A percentile compares a stretch with the other conserved stretches of the same genome.
phyloP scores from a whole-genome alignment of 805 yeast species.

The Ogataea nonfermentans region DNA sequence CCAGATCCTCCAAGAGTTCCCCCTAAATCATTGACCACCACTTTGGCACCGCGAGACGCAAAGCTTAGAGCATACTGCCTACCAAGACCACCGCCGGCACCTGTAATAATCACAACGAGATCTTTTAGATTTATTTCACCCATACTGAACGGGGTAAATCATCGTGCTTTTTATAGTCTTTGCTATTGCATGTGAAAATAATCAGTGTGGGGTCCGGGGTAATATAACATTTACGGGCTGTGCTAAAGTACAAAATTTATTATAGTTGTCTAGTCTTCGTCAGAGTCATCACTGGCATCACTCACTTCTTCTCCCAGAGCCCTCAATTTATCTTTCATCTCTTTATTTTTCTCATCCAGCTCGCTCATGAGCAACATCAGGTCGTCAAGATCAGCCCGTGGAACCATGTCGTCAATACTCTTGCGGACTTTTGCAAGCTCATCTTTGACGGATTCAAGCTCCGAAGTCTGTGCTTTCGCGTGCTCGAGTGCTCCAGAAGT shows the following conservation, averaged over 20 bases:
- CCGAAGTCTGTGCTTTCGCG: background rate
- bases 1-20: slow-evolving; percentile 78
- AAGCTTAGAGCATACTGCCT: slow-evolving; percentile 81
- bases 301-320: slow-evolving; percentile 59
- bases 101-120: slow-evolving; percentile 90
- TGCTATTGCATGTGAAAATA: slow-evolving; percentile 17
- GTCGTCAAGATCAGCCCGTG: slow-evolving; percentile 64
- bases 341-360: slow-evolving; percentile 63
- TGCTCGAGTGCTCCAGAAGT: slow-evolving; percentile 7
- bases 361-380: slow-evolving; percentile 74
- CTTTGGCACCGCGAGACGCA: slow-evolving; percentile 90
- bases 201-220: slow-evolving; percentile 18
- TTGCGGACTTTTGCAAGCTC: slow-evolving; percentile 3
- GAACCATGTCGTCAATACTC: slow-evolving; percentile 34
- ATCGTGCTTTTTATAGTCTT: slow-evolving; percentile 2
- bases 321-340: slow-evolving; percentile 52
- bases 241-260: slow-evolving; percentile 15
- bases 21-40: slow-evolving; percentile 93
- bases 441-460: background rate
- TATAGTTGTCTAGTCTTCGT: slow-evolving; percentile 57
- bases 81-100: slow-evolving; percentile 98
- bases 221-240: slow-evolving; percentile 3
- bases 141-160: background rate
- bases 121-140: slow-evolving; percentile 60
- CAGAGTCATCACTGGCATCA: slow-evolving; percentile 69